phyloP scores from a whole-genome alignment of 768 basidiomycete genomes.

The Ephemerocybe angulata region DNA sequence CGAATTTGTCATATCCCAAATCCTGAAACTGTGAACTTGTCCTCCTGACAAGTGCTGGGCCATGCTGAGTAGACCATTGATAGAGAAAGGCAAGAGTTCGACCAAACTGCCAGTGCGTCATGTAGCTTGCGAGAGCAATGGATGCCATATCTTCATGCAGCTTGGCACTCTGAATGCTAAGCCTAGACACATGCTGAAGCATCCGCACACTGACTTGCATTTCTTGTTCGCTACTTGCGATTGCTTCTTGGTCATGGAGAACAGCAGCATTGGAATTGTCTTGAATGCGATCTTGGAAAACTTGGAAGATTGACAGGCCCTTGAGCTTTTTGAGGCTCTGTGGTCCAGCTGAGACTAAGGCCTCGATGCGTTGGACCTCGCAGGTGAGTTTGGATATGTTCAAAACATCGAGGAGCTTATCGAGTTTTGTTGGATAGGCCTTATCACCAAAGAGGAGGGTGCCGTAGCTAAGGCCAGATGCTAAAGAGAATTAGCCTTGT shows the following conservation, averaged over 20 bases:
- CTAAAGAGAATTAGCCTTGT: too few relatives aligned
- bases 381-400: too few relatives aligned
- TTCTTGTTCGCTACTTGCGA: background rate
- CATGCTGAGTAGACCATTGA: background rate
- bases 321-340: background rate
- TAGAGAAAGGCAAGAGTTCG: background rate
- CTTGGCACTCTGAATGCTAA: background rate
- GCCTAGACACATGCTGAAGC: background rate
- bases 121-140: background rate
- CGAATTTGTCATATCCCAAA: background rate
- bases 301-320: background rate
- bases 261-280: background rate
- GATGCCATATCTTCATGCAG: background rate
- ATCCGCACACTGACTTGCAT: background rate
- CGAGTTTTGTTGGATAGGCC: too few relatives aligned
- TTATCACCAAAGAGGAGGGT: too few relatives aligned
- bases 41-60: background rate
- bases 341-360: too few relatives aligned
- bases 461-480: too few relatives aligned
- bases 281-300: background rate
- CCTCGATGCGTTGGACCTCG: too few relatives aligned
- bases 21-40: background rate
- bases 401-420: too few relatives aligned
- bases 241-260: background rate
- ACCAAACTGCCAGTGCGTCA: background rate